Evolutionary conservation across 305 asterid species (phyloP).

Genomic region (Fraxinus xanthoxyloides): DNA sequence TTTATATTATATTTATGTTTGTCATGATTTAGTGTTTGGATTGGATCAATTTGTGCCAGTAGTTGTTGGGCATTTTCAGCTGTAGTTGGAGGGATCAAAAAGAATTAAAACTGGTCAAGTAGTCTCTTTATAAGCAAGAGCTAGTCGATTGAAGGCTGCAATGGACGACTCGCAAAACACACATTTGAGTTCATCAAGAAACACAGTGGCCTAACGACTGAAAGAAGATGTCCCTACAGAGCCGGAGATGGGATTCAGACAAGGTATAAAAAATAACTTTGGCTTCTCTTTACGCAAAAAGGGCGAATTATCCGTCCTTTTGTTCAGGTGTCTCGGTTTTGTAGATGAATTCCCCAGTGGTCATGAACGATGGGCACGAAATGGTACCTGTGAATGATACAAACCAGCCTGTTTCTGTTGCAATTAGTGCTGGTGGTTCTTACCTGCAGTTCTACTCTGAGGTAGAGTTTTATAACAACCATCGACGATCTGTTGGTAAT

Average conservation of each 20-base stretch:
- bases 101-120: slow-evolving; percentile 59
- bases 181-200: slow-evolving; percentile 69
- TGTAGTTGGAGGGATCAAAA: slow-evolving; percentile 83
- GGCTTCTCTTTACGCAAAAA: background rate
- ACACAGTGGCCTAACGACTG: slow-evolving; percentile 68
- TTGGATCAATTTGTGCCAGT: slow-evolving; percentile 41
- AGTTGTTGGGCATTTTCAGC: slow-evolving; percentile 85
- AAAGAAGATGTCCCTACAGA: slow-evolving; percentile 55
- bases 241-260: slow-evolving; percentile 54
- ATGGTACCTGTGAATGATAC: slow-evolving; percentile 68
- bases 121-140: slow-evolving; percentile 79
- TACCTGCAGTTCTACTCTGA: slow-evolving; percentile 77
- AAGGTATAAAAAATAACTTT: slow-evolving; percentile 40
- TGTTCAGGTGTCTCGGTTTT: background rate
- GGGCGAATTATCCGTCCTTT: background rate
- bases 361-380: slow-evolving; percentile 73
- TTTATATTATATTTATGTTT: background rate
- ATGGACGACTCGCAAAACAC: slow-evolving; percentile 73
- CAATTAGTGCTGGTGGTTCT: slow-evolving; percentile 70
- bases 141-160: slow-evolving; percentile 82
- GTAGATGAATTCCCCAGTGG: slow-evolving; percentile 64
- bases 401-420: slow-evolving; percentile 77
- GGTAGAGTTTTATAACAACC: slow-evolving; percentile 26
- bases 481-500: too few relatives aligned
- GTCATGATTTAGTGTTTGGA: background rate